Conservation (phyloP, 2,329 filamentous ascomycete species). For the Pestalotiopsis sp. region DNA sequence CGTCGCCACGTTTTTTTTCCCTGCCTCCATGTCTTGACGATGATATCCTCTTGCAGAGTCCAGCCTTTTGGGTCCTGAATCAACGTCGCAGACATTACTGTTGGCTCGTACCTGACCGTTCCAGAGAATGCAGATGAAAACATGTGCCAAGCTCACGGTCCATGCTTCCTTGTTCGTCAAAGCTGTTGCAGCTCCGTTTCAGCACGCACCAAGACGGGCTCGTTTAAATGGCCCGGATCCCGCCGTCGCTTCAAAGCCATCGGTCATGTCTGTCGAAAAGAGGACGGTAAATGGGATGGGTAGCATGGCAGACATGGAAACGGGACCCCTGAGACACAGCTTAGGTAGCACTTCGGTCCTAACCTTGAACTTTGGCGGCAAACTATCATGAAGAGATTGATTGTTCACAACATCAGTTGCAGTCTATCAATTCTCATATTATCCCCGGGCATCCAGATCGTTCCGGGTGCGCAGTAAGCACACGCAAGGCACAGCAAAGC, state of each 20-base stretch:
- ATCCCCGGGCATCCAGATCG: background rate
- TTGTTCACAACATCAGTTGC: background rate
- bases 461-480: background rate
- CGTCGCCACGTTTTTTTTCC: background rate
- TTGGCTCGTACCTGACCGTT: background rate
- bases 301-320: background rate
- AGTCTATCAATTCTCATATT: background rate
- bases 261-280: background rate
- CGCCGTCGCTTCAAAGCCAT: background rate
- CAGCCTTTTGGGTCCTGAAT: background rate
- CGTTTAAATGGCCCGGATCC: background rate
- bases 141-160: slow-evolving; percentile 2
- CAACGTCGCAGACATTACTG: background rate
- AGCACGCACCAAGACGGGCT: background rate
- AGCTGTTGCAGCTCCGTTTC: slow-evolving; percentile 14
- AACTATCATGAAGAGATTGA: background rate
- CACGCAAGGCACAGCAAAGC: too few relatives aligned
- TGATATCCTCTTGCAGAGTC: background rate
- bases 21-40: background rate
- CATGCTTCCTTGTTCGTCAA: slow-evolving; percentile 2
- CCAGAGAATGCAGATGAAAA: background rate
- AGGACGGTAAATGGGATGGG: background rate
- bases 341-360: background rate
- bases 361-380: background rate
- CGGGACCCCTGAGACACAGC: background rate